Evolutionary conservation across 768 basidiomycete genomes (phyloP).

Genomic region (Glaciozyma martinii): DNA sequence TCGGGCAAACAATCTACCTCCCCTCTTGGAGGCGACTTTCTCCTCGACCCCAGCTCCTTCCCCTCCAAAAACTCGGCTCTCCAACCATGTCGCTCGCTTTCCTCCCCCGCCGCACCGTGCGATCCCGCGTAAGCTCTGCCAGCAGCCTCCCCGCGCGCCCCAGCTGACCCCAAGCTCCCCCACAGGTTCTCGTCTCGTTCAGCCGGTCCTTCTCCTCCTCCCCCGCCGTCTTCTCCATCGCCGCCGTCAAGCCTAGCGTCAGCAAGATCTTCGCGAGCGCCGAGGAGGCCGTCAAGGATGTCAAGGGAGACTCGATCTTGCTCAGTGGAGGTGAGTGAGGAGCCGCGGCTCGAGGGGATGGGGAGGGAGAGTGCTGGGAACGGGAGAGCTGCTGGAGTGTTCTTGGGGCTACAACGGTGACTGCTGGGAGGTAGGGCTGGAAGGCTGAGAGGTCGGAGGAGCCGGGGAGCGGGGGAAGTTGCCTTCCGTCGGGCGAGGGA

Average conservation of each 20-base stretch:
- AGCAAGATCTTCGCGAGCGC: slow-evolving; percentile 65
- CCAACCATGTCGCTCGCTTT: no score
- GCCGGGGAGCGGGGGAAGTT: no score
- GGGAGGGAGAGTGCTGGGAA: background rate
- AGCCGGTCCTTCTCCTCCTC: background rate
- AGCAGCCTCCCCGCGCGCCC: background rate
- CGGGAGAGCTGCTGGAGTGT: background rate
- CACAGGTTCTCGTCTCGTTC: background rate
- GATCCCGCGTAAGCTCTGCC: background rate
- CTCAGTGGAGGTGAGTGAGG: slow-evolving; percentile 64
- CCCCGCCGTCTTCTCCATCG: background rate
- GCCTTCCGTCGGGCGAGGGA: no score
- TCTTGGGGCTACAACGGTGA: background rate
- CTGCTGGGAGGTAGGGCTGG: no score
- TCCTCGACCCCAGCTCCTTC: no score
- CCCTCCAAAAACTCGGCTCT: no score
- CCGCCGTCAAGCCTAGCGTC: slow-evolving; percentile 12
- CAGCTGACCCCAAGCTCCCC: background rate
- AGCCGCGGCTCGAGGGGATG: background rate
- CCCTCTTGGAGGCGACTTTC: no score
- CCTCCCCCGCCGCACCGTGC: background rate
- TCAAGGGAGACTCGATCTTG: slow-evolving; percentile 68
- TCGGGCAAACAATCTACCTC: no score
- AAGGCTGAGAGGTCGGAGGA: no score
- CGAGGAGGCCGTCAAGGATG: slow-evolving; percentile 72